These are phyloP conservation scores for Pseudophaeomoniella oleicola DNA, from an alignment of 2,329 filamentous ascomycete genomes.

Conservation along the genomic window DNA sequence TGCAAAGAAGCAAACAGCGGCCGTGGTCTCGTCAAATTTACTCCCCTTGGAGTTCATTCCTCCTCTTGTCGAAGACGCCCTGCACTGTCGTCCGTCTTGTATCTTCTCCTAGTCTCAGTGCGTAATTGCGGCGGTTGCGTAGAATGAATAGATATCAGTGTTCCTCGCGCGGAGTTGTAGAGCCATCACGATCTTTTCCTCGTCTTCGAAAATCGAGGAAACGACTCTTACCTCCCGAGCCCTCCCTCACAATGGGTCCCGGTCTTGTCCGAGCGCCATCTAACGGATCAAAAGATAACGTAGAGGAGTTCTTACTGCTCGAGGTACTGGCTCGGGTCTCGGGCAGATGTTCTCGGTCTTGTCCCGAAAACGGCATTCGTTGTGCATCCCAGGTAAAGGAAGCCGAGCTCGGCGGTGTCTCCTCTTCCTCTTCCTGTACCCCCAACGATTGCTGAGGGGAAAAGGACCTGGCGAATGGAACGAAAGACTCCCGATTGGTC, in stretches of 20 bases:
- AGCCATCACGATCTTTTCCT: not conserved
- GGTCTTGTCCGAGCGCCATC: constrained; percentile 22
- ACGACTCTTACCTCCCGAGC: constrained; percentile 18
- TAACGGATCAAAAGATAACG: constrained; percentile 21
- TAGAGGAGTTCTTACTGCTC: constrained; percentile 32
- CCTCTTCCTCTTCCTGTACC: not conserved
- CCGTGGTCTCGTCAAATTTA: no score
- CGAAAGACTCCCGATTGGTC: constrained; percentile 24
- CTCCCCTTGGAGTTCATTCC: no score
- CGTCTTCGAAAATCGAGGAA: constrained; percentile 15
- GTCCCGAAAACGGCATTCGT: constrained; percentile 24
- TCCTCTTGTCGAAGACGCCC: no score
- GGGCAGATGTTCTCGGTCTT: constrained; percentile 21
- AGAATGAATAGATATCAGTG: not conserved
- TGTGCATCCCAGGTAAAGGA: constrained; percentile 27
- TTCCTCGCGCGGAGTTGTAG: not conserved
- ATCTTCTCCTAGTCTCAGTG: no score
- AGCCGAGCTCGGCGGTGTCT: constrained; percentile 27
- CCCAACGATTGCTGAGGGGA: constrained; percentile 22
- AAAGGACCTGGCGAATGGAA: constrained; percentile 24
- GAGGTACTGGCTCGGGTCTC: constrained; percentile 24
- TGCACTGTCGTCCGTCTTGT: no score
- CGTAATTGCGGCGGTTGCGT: no score
- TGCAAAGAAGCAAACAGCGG: no score
- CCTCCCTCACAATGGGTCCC: constrained; percentile 21